phyloP scores from a whole-genome alignment of 148 eudicot species.

The Rhododendron griersonianum region DNA sequence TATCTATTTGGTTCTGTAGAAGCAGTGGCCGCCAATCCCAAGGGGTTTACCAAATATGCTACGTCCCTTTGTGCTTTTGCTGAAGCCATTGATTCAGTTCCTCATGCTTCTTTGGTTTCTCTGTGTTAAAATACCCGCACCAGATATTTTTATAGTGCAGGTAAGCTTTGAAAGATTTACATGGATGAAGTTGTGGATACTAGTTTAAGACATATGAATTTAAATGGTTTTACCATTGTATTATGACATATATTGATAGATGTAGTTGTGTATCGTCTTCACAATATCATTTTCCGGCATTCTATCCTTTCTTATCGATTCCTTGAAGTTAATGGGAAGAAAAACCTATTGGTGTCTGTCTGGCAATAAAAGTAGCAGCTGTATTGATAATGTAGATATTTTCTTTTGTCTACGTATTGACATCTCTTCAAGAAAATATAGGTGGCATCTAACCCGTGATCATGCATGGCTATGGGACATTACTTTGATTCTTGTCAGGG shows the following conservation, averaged over 20 bases:
- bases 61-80: constrained; percentile 59
- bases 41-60: constrained; percentile 56
- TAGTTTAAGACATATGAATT: not conserved
- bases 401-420: not conserved
- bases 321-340: not conserved
- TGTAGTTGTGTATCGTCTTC: not conserved
- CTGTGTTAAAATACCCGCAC: constrained; percentile 82
- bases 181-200: not conserved
- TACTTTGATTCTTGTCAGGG: not conserved
- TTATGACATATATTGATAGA: not conserved
- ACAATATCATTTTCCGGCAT: not conserved
- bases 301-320: not conserved
- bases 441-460: not conserved
- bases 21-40: constrained; percentile 71
- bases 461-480: not conserved
- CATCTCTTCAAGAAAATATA: not conserved
- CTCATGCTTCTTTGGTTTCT: constrained; percentile 85
- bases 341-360: not conserved
- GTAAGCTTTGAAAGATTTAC: constrained; percentile 30
- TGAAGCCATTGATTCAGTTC: constrained; percentile 80
- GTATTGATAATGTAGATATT: not conserved
- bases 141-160: constrained; percentile 87
- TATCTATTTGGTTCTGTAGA: constrained; percentile 38
- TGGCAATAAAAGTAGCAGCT: not conserved
- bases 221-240: not conserved